Evolutionary conservation across 2,329 filamentous ascomycete species (phyloP).

Genomic region (Pezicula neosporulosa): DNA sequence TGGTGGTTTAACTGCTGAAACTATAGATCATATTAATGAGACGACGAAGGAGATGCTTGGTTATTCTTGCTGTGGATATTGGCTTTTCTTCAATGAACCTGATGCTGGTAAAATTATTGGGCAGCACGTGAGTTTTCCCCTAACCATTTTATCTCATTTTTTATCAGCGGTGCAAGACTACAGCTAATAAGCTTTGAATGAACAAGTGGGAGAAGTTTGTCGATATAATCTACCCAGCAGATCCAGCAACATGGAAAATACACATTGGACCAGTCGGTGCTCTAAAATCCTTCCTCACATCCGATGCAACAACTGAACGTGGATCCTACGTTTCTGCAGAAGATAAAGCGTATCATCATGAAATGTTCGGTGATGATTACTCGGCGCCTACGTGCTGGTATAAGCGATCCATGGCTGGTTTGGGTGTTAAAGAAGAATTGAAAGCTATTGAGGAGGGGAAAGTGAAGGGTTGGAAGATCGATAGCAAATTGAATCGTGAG

Average conservation of each 20-base stretch:
- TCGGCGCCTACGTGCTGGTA: slow-evolving; percentile 12
- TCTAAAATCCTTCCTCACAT: slow-evolving; percentile 5
- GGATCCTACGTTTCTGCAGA: slow-evolving; percentile 6
- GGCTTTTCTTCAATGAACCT: slow-evolving; percentile 9
- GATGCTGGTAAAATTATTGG: slow-evolving; percentile 11
- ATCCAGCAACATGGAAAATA: slow-evolving; percentile 3
- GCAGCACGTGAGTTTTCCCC: slow-evolving; percentile 8
- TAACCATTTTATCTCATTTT: no score
- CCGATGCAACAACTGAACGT: background rate
- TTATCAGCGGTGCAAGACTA: no score
- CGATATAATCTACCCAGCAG: slow-evolving; percentile 8
- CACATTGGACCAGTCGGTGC: slow-evolving; percentile 7
- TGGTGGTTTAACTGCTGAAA: slow-evolving; percentile 3
- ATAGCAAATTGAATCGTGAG: slow-evolving; percentile 2
- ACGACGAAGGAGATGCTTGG: slow-evolving; percentile 8
- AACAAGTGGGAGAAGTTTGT: slow-evolving; percentile 12
- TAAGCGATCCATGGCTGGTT: slow-evolving; percentile 7
- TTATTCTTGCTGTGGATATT: slow-evolving; percentile 17
- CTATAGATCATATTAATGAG: slow-evolving; percentile 6
- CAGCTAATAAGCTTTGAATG: no score
- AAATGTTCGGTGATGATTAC: slow-evolving; percentile 9
- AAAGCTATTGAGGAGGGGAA: slow-evolving; percentile 6
- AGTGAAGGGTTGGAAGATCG: slow-evolving; percentile 6
- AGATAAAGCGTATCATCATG: slow-evolving; percentile 7
- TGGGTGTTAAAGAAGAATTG: slow-evolving; percentile 11